Evolutionary conservation across 2,329 filamentous ascomycete genomes (phyloP), one percentile per base, ranked within the genome.

Genomic region (Botryosphaeria dothidea): DNA sequence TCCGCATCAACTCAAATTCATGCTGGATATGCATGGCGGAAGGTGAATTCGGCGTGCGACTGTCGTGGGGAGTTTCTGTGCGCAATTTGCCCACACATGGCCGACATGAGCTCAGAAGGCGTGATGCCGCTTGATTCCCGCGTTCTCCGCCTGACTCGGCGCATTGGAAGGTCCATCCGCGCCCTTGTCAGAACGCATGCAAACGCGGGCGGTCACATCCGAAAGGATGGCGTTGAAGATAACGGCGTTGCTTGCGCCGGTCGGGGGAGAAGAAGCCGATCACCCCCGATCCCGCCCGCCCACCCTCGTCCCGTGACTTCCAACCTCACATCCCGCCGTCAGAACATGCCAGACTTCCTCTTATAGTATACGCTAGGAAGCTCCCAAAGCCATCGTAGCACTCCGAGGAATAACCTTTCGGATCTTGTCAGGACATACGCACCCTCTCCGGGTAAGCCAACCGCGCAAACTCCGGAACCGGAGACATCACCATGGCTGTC

Each of bases 241-340:
- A 58, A 58, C 54, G 38, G 27, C 4, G 17, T 23, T 11, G 52
- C 52, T 15, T 29, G 31, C 25, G 21, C 41, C 57, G 58, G 58
- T 41, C 45, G 58, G 58, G 38, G 58, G n/a, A 29, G 58, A 49
- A 48, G 21, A 49, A 62, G 58, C 58, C 58, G 58, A 49, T 62
- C 58, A 49, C 19, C 38, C 23, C 43, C 57, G 43, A 48, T 23
- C 41, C 25, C 57, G 13, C 4, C 43, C 7, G 3, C 19, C 19
- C 36, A 21, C 45, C 5, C 52, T 7, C 19, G 11, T 15, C 34
- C 15, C 45, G 58, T 48, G 45, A 23, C 58, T 36, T 38, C 9
- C 41, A 1, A 13, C 49, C 13, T 15, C 23, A 43, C 25, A 21
- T 4, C 21, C 21, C 38, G 4, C 21, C 36, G 8, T 41, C 17